phyloP scores from a whole-genome alignment of 1,284 basidiomycete species.

The Coniferiporia weirii region DNA sequence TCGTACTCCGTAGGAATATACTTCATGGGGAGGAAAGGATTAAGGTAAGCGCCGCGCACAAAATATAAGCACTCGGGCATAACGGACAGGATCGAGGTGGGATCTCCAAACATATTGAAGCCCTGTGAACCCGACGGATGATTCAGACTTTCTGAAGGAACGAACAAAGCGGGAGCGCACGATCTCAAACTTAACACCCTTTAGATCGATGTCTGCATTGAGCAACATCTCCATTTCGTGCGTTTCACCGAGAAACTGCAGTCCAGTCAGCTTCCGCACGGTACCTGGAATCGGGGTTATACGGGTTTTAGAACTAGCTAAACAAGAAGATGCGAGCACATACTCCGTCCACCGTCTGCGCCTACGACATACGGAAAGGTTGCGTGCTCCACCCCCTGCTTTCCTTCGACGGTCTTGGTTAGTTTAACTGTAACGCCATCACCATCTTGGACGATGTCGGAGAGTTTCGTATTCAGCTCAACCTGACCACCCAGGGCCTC shows the following conservation, averaged over 20 bases:
- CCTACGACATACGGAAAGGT: constrained; percentile 27
- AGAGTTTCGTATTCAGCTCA: constrained; percentile 12
- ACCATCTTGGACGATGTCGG: constrained; percentile 3
- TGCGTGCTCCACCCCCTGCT: constrained; percentile 4
- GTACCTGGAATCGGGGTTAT: constrained; percentile 21
- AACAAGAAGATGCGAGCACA: background rate
- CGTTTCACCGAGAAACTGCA: constrained; percentile 42
- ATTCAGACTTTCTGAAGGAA: background rate
- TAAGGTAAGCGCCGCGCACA: background rate
- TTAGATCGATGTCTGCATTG: constrained; percentile 1
- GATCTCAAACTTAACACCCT: background rate
- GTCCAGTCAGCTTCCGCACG: constrained; percentile 35
- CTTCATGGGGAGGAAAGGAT: background rate
- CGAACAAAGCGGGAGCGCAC: background rate
- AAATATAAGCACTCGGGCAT: background rate
- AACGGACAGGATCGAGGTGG: background rate
- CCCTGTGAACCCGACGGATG: background rate
- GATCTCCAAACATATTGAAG: background rate
- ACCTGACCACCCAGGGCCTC: constrained; percentile 4
- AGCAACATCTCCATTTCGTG: constrained; percentile 24
- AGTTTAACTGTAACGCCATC: constrained; percentile 9
- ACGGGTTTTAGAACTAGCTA: background rate
- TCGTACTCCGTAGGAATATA: background rate
- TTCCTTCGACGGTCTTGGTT: background rate
- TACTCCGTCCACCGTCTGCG: constrained; percentile 35